phyloP scores from a whole-genome alignment of 495 filamentous ascomycete genomes.

The Letharia lupina region DNA sequence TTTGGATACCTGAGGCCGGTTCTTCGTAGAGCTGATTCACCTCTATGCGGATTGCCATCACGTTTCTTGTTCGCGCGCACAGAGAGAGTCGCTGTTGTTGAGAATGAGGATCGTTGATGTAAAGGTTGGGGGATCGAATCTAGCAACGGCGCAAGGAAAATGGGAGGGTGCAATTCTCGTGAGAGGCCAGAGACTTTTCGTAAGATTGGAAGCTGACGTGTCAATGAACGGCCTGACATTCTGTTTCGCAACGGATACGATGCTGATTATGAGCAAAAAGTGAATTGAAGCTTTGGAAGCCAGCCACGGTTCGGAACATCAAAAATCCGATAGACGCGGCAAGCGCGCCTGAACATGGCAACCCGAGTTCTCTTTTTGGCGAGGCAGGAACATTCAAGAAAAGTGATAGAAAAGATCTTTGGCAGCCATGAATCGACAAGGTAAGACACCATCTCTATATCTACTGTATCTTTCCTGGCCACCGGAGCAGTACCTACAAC shows the following conservation, averaged over 20 bases:
- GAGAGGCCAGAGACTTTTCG: not conserved
- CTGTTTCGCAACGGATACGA: not conserved
- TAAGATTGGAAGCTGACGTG: not conserved
- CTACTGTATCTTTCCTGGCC: not conserved
- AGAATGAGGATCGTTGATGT: slow-evolving; percentile 26
- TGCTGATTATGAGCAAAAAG: not conserved
- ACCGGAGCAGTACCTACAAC: slow-evolving; percentile 1
- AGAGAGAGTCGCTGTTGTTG: slow-evolving; percentile 27
- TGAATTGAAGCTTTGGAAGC: not conserved
- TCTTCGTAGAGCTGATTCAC: slow-evolving; percentile 68
- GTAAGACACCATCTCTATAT: slow-evolving; percentile 16
- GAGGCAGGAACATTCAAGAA: slow-evolving; percentile 5
- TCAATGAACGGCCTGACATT: not conserved
- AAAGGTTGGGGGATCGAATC: slow-evolving; percentile 1
- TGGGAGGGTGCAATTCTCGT: slow-evolving; percentile 9
- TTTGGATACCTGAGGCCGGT: slow-evolving; percentile 66
- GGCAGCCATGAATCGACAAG: slow-evolving; percentile 24
- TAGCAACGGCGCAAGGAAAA: slow-evolving; percentile 21
- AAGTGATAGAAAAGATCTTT: not conserved
- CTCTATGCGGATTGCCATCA: slow-evolving; percentile 63
- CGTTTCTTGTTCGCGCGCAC: slow-evolving; percentile 26
- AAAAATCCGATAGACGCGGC: slow-evolving; percentile 7
- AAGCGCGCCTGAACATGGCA: slow-evolving; percentile 11
- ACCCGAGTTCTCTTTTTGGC: slow-evolving; percentile 1
- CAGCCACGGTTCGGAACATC: not conserved